Conservation (phyloP, 2,329 filamentous ascomycete genomes). For the Eurotiales sp. region DNA sequence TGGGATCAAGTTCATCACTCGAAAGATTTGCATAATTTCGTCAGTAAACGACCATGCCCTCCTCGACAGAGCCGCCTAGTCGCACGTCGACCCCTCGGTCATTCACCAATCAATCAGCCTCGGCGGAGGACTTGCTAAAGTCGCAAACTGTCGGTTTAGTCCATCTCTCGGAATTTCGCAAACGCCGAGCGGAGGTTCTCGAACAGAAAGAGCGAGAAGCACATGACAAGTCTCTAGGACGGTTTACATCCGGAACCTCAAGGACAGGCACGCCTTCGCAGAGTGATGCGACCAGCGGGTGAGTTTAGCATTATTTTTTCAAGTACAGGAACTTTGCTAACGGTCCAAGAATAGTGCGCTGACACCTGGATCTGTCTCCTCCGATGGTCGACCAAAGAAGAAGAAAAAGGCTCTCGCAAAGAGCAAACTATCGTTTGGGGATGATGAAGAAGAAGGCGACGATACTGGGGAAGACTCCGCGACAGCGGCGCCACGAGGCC, state of each 20-base stretch:
- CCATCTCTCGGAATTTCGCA: conserved; percentile 88
- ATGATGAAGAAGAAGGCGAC: conserved; percentile 67
- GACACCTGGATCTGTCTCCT: conserved; percentile 37
- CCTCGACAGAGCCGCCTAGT: conserved; percentile 33
- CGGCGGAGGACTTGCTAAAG: conserved; percentile 76
- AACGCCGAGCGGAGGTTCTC: conserved; percentile 88
- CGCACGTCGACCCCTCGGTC: conserved; percentile 45
- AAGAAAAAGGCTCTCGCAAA: conserved; percentile 59
- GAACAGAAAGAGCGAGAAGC: conserved; percentile 84
- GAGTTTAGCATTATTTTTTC: conserved; percentile 33
- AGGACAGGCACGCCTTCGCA: conserved; percentile 49
- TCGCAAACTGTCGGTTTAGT: conserved; percentile 88
- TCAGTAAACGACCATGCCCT: conserved; percentile 10
- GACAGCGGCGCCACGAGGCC: conserved; percentile 34
- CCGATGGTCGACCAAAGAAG: conserved; percentile 45
- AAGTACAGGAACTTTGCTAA: conserved; percentile 40
- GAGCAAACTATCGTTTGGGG: conserved; percentile 58
- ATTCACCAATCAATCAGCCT: conserved; percentile 72
- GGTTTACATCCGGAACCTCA: conserved; percentile 42
- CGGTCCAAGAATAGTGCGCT: conserved; percentile 54
- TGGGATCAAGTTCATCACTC: background rate
- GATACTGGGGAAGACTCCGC: conserved; percentile 45
- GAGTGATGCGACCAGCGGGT: conserved; percentile 55
- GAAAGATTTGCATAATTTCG: background rate
- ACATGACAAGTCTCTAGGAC: conserved; percentile 56